Conservation (phyloP, 495 filamentous ascomycete genomes). For the Aspergillus olivimuriae region DNA sequence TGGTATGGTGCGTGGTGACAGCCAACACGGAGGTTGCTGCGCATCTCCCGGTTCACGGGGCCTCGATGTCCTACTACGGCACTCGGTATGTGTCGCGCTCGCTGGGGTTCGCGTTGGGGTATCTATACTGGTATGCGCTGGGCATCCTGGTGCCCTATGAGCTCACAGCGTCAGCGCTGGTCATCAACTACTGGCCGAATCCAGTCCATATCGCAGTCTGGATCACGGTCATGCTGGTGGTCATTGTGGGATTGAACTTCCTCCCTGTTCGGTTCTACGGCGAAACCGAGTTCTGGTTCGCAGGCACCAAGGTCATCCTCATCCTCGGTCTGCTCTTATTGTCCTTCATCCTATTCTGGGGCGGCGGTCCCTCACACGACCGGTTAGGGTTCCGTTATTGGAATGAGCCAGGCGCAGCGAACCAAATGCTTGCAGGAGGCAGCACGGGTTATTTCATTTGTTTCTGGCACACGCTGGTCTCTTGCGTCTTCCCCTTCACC, state of each 20-base stretch:
- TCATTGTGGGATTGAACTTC: conserved; percentile 59
- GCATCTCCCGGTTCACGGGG: conserved; percentile 46
- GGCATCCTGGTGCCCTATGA: conserved; percentile 58
- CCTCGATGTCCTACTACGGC: conserved; percentile 44
- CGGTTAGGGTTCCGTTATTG: conserved; percentile 64
- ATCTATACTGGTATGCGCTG: conserved; percentile 43
- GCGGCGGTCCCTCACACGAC: conserved; percentile 52
- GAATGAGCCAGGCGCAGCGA: conserved; percentile 59
- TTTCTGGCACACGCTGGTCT: conserved; percentile 18
- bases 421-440: conserved; percentile 14
- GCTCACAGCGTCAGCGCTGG: conserved; percentile 57
- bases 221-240: conserved; percentile 61
- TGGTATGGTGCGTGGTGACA: conserved; percentile 51
- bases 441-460: conserved; percentile 21
- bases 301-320: conserved; percentile 62
- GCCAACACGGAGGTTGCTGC: conserved; percentile 52
- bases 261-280: conserved; percentile 61
- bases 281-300: conserved; percentile 67
- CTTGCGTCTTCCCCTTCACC: conserved; percentile 49
- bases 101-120: conserved; percentile 51
- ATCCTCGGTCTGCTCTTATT: conserved; percentile 58
- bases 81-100: conserved; percentile 45
- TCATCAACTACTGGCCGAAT: conserved; percentile 62
- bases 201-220: conserved; percentile 42
- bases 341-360: conserved; percentile 56